Evolutionary conservation across 257 asterid species (phyloP), one percentile per base, ranked within the genome.

Genomic region (Fraxinus anomala): DNA sequence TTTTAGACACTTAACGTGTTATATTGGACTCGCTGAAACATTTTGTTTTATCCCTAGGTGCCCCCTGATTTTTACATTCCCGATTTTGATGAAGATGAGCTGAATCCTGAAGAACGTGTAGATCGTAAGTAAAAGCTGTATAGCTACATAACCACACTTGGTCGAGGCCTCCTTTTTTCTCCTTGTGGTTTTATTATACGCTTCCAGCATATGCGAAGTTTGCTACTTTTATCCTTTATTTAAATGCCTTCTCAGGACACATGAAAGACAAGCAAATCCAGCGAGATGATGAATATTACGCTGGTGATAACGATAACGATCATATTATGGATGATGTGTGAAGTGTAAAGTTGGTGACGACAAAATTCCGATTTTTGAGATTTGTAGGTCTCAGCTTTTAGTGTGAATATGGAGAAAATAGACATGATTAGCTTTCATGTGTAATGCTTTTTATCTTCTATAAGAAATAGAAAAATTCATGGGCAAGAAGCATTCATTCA

Each of bases 61-160:
- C 99, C 99, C 10, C 99, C 99, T 11, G 99, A 93, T 83, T 92
- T 91, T 76, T 96, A 93, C 74, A 83, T 96, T 75, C 99, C 99
- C 30, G 99, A 96, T 72, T 86, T 88, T 82, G 92, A 96, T 78
- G 98, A 96, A 86, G 97, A 93, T 77, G 92, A 84, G 76, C 94
- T 80, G 86, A 91, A 96, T 83, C 98, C 95, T 66, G 98, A 96
- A 82, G 94, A 89, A 72, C 97, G 99, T 44, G 83, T 89, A 47
- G 78, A 83, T 73, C 87, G 99, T 96, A 92, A 93, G 99, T 91
- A 67, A 40, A 83, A 66, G 51, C 77, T 49, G 39, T 11, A 51
- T 74, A 10, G 6, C 68, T 13, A 13, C n/a, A 68, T 19, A 54
- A 21, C 69, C 81, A 68, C 42, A 44, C 76, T 54, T 71, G 47